phyloP scores from a whole-genome alignment of 2,329 filamentous ascomycete species.

The Neocatenulostroma microsporum region DNA sequence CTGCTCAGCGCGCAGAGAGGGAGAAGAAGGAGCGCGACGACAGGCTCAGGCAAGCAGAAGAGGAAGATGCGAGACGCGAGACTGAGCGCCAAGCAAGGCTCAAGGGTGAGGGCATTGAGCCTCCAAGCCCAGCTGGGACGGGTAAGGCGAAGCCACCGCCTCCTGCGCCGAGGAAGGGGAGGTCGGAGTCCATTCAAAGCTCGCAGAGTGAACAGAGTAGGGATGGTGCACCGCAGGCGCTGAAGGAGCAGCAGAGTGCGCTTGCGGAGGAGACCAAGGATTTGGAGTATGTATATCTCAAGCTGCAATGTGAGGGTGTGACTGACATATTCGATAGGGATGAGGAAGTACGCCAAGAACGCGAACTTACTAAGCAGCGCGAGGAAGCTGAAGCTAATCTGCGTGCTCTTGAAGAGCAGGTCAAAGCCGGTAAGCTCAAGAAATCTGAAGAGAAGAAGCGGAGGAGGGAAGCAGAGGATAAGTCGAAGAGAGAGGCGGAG shows the following conservation, averaged over 20 bases:
- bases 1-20: constrained; percentile 77
- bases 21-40: constrained; percentile 82
- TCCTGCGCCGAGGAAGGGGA: constrained; percentile 65
- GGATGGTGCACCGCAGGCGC: constrained; percentile 49
- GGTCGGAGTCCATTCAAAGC: constrained; percentile 51
- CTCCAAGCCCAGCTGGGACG: constrained; percentile 45
- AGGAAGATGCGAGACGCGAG: constrained; percentile 84
- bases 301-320: background rate
- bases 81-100: constrained; percentile 76
- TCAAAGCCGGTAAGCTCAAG: constrained; percentile 84
- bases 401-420: constrained; percentile 85
- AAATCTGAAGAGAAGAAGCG: constrained; percentile 93
- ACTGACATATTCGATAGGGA: constrained; percentile 48
- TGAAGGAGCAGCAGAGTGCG: constrained; percentile 63
- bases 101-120: constrained; percentile 63
- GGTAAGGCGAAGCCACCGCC: constrained; percentile 49
- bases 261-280: constrained; percentile 65
- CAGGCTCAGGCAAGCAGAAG: constrained; percentile 80
- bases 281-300: constrained; percentile 73
- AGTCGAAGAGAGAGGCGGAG: constrained; percentile 71
- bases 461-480: constrained; percentile 89
- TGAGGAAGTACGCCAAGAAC: constrained; percentile 65
- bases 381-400: constrained; percentile 75
- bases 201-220: constrained; percentile 26
- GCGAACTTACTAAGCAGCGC: constrained; percentile 70